Base-by-base conservation (phyloP, 2,329 filamentous ascomycete genomes). In the Hypomyces rosellus region DNA sequence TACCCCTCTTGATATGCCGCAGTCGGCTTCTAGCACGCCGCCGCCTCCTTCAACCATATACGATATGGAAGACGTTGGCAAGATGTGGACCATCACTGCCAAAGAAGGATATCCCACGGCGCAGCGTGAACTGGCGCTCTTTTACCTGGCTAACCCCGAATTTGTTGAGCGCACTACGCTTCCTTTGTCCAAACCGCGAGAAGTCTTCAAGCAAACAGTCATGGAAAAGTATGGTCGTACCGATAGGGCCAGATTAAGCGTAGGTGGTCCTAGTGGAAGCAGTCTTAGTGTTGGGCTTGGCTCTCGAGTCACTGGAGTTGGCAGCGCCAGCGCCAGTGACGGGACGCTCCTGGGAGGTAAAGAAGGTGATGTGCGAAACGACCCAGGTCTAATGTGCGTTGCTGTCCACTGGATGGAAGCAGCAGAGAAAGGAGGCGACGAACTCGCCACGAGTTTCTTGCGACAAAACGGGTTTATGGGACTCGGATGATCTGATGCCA, bases 401-500 rank as follows among this genome's bases (percentile, higher is more conserved):
- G 92, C 92, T 9, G 84, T 95, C 69, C 92, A 97, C 73, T 97
- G 92, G 91, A 96, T 97, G 90, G 89, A 92, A 71, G 76, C 88
- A 57, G 90, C 88, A 36, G 87, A 89, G 59, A 79, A 80, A 49
- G 90, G 90, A n/a, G 90, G 90, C 1, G 92, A 97, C 65, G 81
- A 86, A 62, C 74, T 95, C 58, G 92, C 92, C 16, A 85, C 82
- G 64, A 86, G 85, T 65, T 91, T 92, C 69, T 72, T 96, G 66
- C 79, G 85, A 56, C 88, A 95, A 70, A 74, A 76, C 56, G 74
- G 75, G 60, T 66, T 68, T 45, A 65, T 64, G 65, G 63, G 62
- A 36, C 57, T 60, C 54, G 59, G 59, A 33, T 68, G 55, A 63
- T 51, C 48, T 56, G 55, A 59, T 58, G 59, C 60, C 60, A 61